These are phyloP conservation scores for Boletus semigastroideus DNA, from an alignment of 1,284 basidiomycete genomes.

Conservation along the genomic window DNA sequence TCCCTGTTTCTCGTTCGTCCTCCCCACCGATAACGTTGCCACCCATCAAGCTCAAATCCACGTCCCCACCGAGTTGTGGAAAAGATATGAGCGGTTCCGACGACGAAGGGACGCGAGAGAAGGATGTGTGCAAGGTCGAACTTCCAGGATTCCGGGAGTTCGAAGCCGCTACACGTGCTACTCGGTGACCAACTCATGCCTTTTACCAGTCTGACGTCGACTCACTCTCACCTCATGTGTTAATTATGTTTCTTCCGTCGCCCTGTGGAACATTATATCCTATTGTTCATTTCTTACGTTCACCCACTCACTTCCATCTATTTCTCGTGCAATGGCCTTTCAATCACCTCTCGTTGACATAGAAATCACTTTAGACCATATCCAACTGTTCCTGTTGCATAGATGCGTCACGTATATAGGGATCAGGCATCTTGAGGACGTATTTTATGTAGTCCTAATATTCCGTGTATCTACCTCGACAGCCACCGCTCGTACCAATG, in stretches of 20 bases:
- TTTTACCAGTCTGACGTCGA: neutral
- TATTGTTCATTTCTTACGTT: conserved; percentile 12
- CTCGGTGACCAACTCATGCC: conserved; percentile 18
- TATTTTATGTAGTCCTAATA: conserved; percentile 39
- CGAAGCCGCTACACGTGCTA: conserved; percentile 31
- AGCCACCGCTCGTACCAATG: conserved; percentile 15
- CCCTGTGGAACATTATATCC: conserved; percentile 20
- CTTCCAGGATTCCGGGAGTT: conserved; percentile 37
- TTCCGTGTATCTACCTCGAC: conserved; percentile 31
- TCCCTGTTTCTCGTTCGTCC: conserved; percentile 57
- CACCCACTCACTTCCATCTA: conserved; percentile 5
- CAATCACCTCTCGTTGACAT: conserved; percentile 13
- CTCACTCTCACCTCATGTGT: conserved; percentile 3
- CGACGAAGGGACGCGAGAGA: conserved; percentile 24
- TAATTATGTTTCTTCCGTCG: conserved; percentile 10
- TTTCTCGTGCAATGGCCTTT: conserved; percentile 11
- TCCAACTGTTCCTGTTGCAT: conserved; percentile 19
- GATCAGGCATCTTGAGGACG: conserved; percentile 38
- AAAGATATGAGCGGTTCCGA: conserved; percentile 21
- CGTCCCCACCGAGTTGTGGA: conserved; percentile 18
- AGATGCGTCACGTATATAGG: conserved; percentile 34
- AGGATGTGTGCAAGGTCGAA: conserved; percentile 24
- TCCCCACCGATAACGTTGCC: conserved; percentile 71
- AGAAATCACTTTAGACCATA: conserved; percentile 26
- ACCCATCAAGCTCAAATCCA: conserved; percentile 52